Evolutionary conservation across 257 asterid genomes (phyloP).

Genomic region (Fraxinus quadrangulata): DNA sequence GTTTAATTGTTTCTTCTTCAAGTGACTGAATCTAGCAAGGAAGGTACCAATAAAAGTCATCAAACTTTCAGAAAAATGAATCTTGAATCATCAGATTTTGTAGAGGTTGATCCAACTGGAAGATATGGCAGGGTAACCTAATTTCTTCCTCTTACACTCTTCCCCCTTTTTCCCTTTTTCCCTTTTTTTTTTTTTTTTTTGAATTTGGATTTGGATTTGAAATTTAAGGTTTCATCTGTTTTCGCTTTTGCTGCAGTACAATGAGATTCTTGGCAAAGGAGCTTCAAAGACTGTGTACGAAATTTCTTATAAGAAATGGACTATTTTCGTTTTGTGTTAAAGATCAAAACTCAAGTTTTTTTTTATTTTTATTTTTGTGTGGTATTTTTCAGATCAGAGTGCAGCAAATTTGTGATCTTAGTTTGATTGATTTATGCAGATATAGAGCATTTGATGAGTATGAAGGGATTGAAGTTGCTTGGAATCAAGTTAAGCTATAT

Average conservation of each 20-base stretch:
- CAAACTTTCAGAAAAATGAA: background rate
- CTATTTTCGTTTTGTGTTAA: too few species aligned
- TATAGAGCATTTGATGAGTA: constrained; percentile 42
- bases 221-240: too few species aligned
- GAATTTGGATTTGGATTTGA: too few species aligned
- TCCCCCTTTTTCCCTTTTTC: background rate
- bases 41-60: background rate
- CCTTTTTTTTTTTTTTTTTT: too few species aligned
- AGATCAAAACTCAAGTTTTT: too few species aligned
- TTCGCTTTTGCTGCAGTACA: too few species aligned
- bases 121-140: constrained; percentile 31
- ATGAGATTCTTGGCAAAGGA: too few species aligned
- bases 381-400: background rate
- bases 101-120: constrained; percentile 50
- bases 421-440: background rate
- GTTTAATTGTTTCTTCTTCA: background rate
- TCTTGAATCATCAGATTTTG: constrained; percentile 24
- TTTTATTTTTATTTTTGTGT: too few species aligned
- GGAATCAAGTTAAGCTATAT: constrained; percentile 52
- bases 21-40: background rate
- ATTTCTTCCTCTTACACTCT: background rate
- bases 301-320: too few species aligned
- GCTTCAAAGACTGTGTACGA: too few species aligned
- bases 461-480: constrained; percentile 51
- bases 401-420: background rate